Percentiles rank a stretch among this genome's conserved stretches.
Evolutionary conservation across 805 yeast genomes (phyloP).

Genomic region (Kluyveromyces siamensis): DNA sequence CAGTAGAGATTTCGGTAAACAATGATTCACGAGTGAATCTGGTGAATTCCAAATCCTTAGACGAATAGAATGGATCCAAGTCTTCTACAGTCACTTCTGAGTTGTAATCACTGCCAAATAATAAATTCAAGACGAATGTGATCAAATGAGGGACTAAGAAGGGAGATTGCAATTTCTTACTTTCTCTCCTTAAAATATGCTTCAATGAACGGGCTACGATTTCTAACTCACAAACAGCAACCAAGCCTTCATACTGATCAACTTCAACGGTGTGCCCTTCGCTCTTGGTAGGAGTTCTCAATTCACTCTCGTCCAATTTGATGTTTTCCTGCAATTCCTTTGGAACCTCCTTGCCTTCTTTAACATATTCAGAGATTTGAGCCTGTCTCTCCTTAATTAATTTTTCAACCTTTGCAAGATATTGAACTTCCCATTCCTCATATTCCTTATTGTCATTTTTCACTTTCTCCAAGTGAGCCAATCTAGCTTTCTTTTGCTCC

Average conservation of each 20-base stretch:
- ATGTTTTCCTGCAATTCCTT: slow-evolving; percentile 26
- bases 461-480: slow-evolving; percentile 18
- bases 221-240: slow-evolving; percentile 43
- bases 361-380: slow-evolving; percentile 24
- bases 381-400: slow-evolving; percentile 29
- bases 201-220: slow-evolving; percentile 74
- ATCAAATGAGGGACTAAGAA: slow-evolving; percentile 48
- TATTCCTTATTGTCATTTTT: slow-evolving; percentile 24
- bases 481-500: slow-evolving; percentile 16
- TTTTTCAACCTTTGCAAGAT: slow-evolving; percentile 23
- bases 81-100: slow-evolving; percentile 32
- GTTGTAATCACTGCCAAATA: slow-evolving; percentile 47
- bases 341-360: slow-evolving; percentile 29
- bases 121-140: slow-evolving; percentile 61
- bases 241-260: slow-evolving; percentile 37
- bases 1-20: slow-evolving; percentile 35
- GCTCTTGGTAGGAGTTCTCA: slow-evolving; percentile 29
- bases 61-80: slow-evolving; percentile 40
- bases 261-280: slow-evolving; percentile 28
- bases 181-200: slow-evolving; percentile 51
- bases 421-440: slow-evolving; percentile 26
- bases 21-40: slow-evolving; percentile 40
- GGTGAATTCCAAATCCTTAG: slow-evolving; percentile 33
- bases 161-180: slow-evolving; percentile 40
- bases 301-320: slow-evolving; percentile 25